Evolutionary conservation across 352 stramenopile genomes (phyloP).

Genomic region (Thalassiosira mediterranea): DNA sequence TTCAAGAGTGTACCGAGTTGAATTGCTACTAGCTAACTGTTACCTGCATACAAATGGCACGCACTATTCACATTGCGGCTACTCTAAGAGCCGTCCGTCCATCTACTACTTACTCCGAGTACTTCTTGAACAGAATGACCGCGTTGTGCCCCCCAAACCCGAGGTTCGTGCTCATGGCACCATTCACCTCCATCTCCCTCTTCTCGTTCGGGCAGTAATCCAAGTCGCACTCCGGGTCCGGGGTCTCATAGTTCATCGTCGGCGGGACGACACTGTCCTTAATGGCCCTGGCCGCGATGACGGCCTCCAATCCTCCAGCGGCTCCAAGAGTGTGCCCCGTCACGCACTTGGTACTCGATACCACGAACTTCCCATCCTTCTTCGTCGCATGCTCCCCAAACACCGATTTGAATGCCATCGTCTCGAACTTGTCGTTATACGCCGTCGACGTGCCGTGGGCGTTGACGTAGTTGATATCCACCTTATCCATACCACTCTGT

Average conservation of each 20-base stretch:
- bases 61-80: no score
- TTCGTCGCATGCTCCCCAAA: slow-evolving; percentile 84
- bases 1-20: no score
- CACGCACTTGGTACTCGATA: slow-evolving; percentile 90
- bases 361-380: slow-evolving; percentile 80
- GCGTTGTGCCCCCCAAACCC: slow-evolving; percentile 89
- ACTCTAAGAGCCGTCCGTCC: no score
- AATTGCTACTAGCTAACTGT: no score
- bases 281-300: slow-evolving; percentile 81
- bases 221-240: slow-evolving; percentile 87
- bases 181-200: slow-evolving; percentile 82
- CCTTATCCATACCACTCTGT: slow-evolving; percentile 87
- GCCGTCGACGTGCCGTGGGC: slow-evolving; percentile 97
- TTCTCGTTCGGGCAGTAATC: slow-evolving; percentile 87
- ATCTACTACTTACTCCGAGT: slow-evolving; percentile 63
- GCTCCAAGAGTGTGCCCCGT: slow-evolving; percentile 97
- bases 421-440: slow-evolving; percentile 98
- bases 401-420: slow-evolving; percentile 93
- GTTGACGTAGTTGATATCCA: slow-evolving; percentile 97
- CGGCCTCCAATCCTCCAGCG: slow-evolving; percentile 87
- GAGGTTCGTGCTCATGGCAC: slow-evolving; percentile 87
- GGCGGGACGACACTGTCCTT: slow-evolving; percentile 81
- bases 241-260: slow-evolving; percentile 87
- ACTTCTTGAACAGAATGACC: slow-evolving; percentile 87
- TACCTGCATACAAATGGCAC: no score